Evolutionary conservation across 225 moss, liverwort and hornwort genomes (phyloP).

Genomic region (Thuidium tamariscinum): DNA sequence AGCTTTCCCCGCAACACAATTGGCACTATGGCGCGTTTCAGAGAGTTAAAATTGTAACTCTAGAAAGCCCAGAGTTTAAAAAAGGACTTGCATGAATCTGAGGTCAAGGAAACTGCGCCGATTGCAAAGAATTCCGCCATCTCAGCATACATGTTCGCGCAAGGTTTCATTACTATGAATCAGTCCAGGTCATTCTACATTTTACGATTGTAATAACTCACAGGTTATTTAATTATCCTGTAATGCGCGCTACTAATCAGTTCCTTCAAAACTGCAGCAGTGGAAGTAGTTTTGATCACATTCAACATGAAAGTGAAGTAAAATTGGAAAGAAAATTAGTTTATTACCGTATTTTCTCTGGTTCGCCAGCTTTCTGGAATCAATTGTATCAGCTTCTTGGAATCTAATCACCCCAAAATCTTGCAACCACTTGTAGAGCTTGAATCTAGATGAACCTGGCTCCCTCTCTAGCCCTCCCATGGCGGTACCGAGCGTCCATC

Average conservation of each 20-base stretch:
- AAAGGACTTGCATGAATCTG: not conserved
- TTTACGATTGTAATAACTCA: not conserved
- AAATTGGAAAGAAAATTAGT: not conserved
- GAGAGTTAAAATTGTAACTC: not conserved
- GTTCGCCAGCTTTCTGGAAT: not conserved
- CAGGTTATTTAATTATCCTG: not conserved
- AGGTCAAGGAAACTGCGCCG: not conserved
- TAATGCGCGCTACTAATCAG: too few species aligned
- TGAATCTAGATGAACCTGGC: not conserved
- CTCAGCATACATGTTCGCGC: not conserved
- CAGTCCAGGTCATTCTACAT: too few species aligned
- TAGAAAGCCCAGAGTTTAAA: not conserved
- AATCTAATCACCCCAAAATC: not conserved
- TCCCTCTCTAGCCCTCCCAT: not conserved
- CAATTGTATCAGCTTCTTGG: not conserved
- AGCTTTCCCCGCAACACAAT: not conserved
- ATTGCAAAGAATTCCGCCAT: not conserved
- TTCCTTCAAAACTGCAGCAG: not conserved
- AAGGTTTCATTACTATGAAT: not conserved
- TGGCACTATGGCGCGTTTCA: not conserved
- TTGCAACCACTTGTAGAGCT: not conserved
- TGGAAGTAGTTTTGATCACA: not conserved
- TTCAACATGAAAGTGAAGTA: not conserved
- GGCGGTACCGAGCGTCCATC: not conserved
- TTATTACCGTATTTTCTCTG: too few species aligned